A percentile compares a stretch with the other conserved stretches of the same genome.
Evolutionary conservation across 192 early-diverging fungal species (phyloP).

Genomic region (Coemansia sp.): DNA sequence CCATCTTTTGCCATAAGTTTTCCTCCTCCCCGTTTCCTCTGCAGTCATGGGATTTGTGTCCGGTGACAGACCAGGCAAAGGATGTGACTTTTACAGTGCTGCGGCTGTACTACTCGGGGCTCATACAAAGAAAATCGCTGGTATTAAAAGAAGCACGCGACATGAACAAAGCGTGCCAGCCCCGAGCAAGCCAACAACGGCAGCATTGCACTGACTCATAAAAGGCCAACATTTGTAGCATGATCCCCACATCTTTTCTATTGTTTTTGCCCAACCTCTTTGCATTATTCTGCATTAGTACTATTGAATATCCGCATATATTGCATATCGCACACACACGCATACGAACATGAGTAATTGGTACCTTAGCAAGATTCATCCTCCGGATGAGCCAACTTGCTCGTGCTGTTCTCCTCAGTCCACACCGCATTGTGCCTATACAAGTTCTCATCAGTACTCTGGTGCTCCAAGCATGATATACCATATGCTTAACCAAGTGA

Average conservation of each 20-base stretch:
- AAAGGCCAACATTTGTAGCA: neutral
- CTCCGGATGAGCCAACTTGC: neutral
- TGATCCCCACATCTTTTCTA: neutral
- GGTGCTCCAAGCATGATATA: neutral
- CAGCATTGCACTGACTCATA: neutral
- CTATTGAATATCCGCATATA: neutral
- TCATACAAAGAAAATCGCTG: no score
- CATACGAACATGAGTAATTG: neutral
- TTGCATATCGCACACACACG: neutral
- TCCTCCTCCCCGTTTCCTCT: no score
- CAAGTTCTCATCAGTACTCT: neutral
- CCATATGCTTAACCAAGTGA: constrained; percentile 5
- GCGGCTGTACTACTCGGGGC: no score
- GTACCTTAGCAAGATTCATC: neutral
- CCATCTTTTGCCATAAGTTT: no score
- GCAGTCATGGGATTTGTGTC: no score
- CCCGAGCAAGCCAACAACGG: no score
- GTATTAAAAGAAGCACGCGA: no score
- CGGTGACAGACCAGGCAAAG: no score
- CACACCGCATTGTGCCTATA: neutral
- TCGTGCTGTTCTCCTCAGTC: neutral
- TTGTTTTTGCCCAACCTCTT: neutral
- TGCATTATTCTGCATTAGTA: constrained; percentile 1
- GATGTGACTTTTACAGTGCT: no score
- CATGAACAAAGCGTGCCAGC: no score